Base-by-base conservation (phyloP, 108 stramenopile species). In the Fragilaria crotonensis region DNA sequence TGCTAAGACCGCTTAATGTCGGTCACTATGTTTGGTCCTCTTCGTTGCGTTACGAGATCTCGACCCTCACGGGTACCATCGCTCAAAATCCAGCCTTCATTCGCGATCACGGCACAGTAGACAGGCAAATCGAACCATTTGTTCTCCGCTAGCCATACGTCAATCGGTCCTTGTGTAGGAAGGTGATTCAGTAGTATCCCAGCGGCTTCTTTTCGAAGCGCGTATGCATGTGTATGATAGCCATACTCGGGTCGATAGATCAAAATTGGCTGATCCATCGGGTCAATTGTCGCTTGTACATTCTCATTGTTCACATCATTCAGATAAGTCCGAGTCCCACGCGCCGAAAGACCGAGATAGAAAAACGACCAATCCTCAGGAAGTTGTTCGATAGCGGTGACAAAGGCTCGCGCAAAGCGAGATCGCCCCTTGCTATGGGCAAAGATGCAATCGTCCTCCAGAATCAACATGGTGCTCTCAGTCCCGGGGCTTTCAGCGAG, bases 131-230 rank as follows among this genome's bases (percentile, higher is more conserved):
- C 72, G 47, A 78, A 78, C 77, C 77, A 78, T 7, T 62, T 23
- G 47, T 78, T 74, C 30, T 78, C 77, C 3, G 77, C 77, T 45
- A 78, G 57, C 77, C 77, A 78, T 4, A 78, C 77, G 48, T 78
- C 77, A 21, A 78, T 27, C 25, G 77, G 77, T 2, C 72, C 77
- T 0, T 28, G 47, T 7, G 74, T 65, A 2, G 77, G 77, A 4
- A 78, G 45, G 23, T 67, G 23, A 4, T 48, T 1, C 21, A 78
- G 33, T 25, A 78, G 33, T 5, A 1, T 29, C 18, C 14, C 0
- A 19, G 77, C 77, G 9, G 65, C 72, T 23, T n/a, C 1, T 30
- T 33, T 22, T 3, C 21, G 60, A 11, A 78, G 14, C n/a, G 71
- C 66, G 57, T 78, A 78, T n/a, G 63, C 67, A 52, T 78, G 77